These are phyloP conservation scores for Leptodontidium sp. DNA, from an alignment of 2,329 filamentous ascomycete species.

Conservation along the genomic window DNA sequence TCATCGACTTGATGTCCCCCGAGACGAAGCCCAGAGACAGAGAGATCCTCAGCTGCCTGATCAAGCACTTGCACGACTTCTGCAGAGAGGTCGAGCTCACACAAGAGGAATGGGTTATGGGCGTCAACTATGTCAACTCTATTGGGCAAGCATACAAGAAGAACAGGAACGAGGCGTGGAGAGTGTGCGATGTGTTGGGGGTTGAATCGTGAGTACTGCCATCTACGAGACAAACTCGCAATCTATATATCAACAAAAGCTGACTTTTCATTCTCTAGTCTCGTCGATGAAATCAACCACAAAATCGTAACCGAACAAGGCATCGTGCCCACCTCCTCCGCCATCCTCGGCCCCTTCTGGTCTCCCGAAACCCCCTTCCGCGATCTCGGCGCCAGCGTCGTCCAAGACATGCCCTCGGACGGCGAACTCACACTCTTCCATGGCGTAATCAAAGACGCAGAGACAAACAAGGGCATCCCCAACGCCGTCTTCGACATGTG, in stretches of 20 bases:
- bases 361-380: slow-evolving; percentile 74
- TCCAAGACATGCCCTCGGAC: slow-evolving; percentile 54
- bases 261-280: slow-evolving; percentile 48
- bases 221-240: background rate
- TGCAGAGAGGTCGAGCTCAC: slow-evolving; percentile 80
- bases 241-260: background rate
- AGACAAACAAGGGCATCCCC: slow-evolving; percentile 38
- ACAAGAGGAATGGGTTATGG: slow-evolving; percentile 78
- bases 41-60: slow-evolving; percentile 68
- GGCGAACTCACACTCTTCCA: slow-evolving; percentile 66
- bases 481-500: slow-evolving; percentile 70
- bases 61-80: slow-evolving; percentile 81
- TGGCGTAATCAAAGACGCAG: slow-evolving; percentile 58
- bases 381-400: slow-evolving; percentile 74
- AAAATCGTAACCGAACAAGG: slow-evolving; percentile 37
- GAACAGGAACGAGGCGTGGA: slow-evolving; percentile 76
- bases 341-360: slow-evolving; percentile 89
- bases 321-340: slow-evolving; percentile 57
- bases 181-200: slow-evolving; percentile 76
- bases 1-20: slow-evolving; percentile 77
- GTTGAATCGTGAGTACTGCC: slow-evolving; percentile 69
- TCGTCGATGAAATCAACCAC: slow-evolving; percentile 63
- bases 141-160: slow-evolving; percentile 72
- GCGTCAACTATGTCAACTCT: slow-evolving; percentile 78
- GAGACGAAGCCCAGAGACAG: slow-evolving; percentile 71